Conservation (phyloP, 345 rosid genomes). For the Arabidopsis arenosa region DNA sequence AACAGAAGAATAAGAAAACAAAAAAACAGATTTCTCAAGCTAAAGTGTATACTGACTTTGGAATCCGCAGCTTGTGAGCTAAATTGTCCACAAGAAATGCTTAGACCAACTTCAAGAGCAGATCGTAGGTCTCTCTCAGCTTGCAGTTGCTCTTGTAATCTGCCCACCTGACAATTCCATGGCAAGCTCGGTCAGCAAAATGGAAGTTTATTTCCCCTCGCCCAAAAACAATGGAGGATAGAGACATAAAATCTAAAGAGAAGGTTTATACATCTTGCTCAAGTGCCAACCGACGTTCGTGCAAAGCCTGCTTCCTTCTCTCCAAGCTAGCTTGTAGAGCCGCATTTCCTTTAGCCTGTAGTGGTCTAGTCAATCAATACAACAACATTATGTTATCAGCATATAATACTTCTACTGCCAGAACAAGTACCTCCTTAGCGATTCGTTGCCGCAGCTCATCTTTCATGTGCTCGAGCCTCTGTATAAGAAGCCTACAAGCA, state of each 20-base stretch:
- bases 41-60: constrained; percentile 61
- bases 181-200: constrained; percentile 23
- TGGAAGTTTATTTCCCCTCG: not conserved
- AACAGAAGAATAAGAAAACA: not conserved
- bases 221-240: not conserved
- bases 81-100: constrained; percentile 92
- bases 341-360: constrained; percentile 96
- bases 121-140: constrained; percentile 98
- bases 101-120: constrained; percentile 96
- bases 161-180: constrained; percentile 62
- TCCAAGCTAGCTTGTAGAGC: constrained; percentile 96
- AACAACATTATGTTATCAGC: constrained; percentile 19
- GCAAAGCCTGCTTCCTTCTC: constrained; percentile 99
- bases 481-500: constrained; percentile 81
- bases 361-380: constrained; percentile 39
- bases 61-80: constrained; percentile 87
- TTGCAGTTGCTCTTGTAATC: constrained; percentile 97
- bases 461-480: constrained; percentile 93
- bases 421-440: constrained; percentile 80
- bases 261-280: constrained; percentile 84
- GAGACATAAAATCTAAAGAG: constrained; percentile 29
- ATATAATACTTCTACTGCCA: constrained; percentile 32
- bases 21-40: constrained; percentile 3
- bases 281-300: constrained; percentile 97
- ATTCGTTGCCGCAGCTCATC: constrained; percentile 95